Base-by-base conservation (phyloP, 805 yeast species). In the Brettanomyces anomalus region DNA sequence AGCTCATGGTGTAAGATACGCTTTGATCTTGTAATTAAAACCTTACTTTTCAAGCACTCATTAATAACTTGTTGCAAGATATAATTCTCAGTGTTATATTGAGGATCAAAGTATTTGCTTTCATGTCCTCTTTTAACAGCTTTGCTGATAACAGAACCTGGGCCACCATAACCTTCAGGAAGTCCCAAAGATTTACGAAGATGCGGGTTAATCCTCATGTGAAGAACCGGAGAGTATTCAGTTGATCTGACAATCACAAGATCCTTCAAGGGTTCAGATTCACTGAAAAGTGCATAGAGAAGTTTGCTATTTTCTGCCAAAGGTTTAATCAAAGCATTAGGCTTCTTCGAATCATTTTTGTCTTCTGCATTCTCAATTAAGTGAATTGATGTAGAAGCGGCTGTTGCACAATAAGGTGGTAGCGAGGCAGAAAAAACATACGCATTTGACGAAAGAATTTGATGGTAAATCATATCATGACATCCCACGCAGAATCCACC, bases 401-500 rank as follows among this genome's bases (percentile, higher is more conserved):
- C 79, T 44, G 68, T 72, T 1, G 95, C 95, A 36, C 87, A 75
- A 62, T 84, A 90, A 19, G 97, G 94, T 11, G 98, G 97, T 58
- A 90, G 74, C 1, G 96, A 76, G 6, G 98, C 98, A 55, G 95
- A 84, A 61, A 86, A 93, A 47, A 93, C 93, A 59, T 87, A 93
- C 3, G 96, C 96, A 50, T 72, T 71, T 13, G 95, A 85, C 19
- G 87, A 83, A 54, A 93, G 82, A 60, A 95, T 79, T 70, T 93
- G 98, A 66, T 90, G 96, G 52, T 81, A 80, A 30, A 88, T 77
- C 87, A 93, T 86, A 43, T 81, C 81, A 20, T 67, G 62, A 35
- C 76, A 81, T 45, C 97, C 98, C 24, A 85, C 84, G 58, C 95
- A 93, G 66, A 86, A 90, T 1, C 96, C 97, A 49, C 98, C 98